Evolutionary conservation across 2,329 filamentous ascomycete species (phyloP).

Genomic region (Aspergillus ruber): DNA sequence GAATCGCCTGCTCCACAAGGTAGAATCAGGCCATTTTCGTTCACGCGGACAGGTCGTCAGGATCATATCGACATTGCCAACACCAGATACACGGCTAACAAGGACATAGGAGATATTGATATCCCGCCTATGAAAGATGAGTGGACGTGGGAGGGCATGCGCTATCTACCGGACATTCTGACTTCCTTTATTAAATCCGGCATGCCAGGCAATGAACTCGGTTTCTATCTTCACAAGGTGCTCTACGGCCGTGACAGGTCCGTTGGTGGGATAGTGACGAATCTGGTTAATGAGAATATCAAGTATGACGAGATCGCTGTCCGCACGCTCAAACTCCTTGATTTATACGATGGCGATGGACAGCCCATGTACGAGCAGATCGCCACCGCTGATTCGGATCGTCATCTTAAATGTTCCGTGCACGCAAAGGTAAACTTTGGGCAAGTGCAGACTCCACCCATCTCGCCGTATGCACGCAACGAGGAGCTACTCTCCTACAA

Average conservation of each 20-base stretch:
- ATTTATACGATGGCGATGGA: slow-evolving; percentile 3
- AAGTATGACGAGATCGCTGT: slow-evolving; percentile 9
- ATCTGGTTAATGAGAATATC: slow-evolving; percentile 2
- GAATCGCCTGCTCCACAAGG: no score
- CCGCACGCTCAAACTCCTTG: slow-evolving; percentile 5
- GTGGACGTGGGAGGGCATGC: background rate
- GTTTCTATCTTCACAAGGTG: slow-evolving; percentile 5
- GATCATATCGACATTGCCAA: no score
- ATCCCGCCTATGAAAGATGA: background rate
- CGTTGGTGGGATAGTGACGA: slow-evolving; percentile 8
- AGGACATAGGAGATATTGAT: no score
- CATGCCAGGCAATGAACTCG: slow-evolving; percentile 8
- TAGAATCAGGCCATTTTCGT: no score
- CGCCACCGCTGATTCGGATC: background rate
- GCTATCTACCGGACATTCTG: background rate
- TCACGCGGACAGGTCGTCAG: no score
- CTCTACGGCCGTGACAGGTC: slow-evolving; percentile 7
- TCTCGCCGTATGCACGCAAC: background rate
- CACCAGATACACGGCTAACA: no score
- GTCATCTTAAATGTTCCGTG: background rate
- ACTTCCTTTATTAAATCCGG: background rate
- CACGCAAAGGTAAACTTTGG: background rate
- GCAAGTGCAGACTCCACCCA: background rate
- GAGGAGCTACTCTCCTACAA: background rate
- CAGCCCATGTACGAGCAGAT: background rate